Base-by-base conservation (phyloP, 2,329 filamentous ascomycete species). In the Xylaria sp. region DNA sequence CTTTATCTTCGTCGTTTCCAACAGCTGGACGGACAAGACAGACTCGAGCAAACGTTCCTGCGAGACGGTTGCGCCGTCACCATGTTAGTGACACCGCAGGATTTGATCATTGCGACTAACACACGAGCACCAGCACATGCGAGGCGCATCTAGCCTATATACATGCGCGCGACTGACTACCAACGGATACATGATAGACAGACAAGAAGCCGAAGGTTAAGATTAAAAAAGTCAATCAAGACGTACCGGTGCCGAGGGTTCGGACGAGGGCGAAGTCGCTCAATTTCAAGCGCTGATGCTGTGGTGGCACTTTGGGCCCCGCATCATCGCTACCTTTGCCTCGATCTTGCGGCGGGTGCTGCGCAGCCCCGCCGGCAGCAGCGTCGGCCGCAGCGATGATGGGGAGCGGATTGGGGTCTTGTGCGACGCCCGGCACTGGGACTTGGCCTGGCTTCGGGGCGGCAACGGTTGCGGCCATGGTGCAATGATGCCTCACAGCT, bases 31-130 rank as follows among this genome's bases (percentile, higher is more conserved):
- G 89, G 61, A 93, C 92, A 69, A 95, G 88, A 84, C 91, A 94
- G 55, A 96, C 93, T 72, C 93, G 87, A 73, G 93, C 93, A 83
- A 96, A 96, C 13, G 92, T 94, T 72, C 92, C 91, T 90, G 78
- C 62, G 48, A n/a, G 54, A 54, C 39, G 31, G 65, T 37, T 10
- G 56, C 48, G 37, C 51, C 34, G 50, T 50, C 51, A 39, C 23
- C 60, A 41, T 61, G 65, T 68, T 37, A 72, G 68, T 20, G 37
- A 59, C 28, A 13, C 55, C 34, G 10, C 39, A 12, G 12, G 15
- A 13, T 15, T 20, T 23, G 6, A 28, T 62, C 52, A 62, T 25
- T 12, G 52, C 12, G 25, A 46, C 28, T 31, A 31, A 52, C 31
- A 51, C 18, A 25, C 50, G 0, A 54, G 20, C 46, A 20, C 59